Conservation (phyloP, 495 filamentous ascomycete genomes). For the Penicillium cosmopolitanum region DNA sequence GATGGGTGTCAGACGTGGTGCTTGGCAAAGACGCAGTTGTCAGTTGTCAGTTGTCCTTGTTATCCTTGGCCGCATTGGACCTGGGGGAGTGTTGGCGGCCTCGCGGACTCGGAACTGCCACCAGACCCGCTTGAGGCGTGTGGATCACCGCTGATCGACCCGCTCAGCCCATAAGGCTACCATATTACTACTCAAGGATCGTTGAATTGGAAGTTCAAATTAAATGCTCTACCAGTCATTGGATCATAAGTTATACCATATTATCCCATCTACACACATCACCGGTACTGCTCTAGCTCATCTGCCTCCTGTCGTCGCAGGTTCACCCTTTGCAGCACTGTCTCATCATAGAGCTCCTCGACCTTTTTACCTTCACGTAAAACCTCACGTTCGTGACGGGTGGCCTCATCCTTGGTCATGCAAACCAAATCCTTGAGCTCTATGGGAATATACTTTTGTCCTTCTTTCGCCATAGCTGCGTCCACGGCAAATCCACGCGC, state of each 20-base stretch:
- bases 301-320: slow-evolving; percentile 63
- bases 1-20: not conserved
- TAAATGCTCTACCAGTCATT: not conserved
- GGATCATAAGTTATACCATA: not conserved
- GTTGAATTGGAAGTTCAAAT: not conserved
- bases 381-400: slow-evolving; percentile 77
- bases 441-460: slow-evolving; percentile 71
- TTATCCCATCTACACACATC: not conserved
- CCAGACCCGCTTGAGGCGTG: slow-evolving; percentile 1
- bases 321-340: slow-evolving; percentile 66
- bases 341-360: slow-evolving; percentile 72
- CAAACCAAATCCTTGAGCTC: slow-evolving; percentile 76
- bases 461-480: slow-evolving; percentile 49
- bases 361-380: slow-evolving; percentile 67
- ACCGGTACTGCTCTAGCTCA: slow-evolving; percentile 54
- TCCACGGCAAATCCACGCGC: slow-evolving; percentile 52
- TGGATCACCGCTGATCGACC: slow-evolving; percentile 12
- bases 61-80: not conserved
- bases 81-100: too few relatives aligned
- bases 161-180: not conserved
- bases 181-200: not conserved
- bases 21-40: not conserved
- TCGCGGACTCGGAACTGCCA: not conserved
- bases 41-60: not conserved
- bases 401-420: slow-evolving; percentile 96